Evolutionary conservation across 192 early-diverging fungal genomes (phyloP), one percentile per base, ranked within the genome.

Genomic region (Diversispora eburnea): DNA sequence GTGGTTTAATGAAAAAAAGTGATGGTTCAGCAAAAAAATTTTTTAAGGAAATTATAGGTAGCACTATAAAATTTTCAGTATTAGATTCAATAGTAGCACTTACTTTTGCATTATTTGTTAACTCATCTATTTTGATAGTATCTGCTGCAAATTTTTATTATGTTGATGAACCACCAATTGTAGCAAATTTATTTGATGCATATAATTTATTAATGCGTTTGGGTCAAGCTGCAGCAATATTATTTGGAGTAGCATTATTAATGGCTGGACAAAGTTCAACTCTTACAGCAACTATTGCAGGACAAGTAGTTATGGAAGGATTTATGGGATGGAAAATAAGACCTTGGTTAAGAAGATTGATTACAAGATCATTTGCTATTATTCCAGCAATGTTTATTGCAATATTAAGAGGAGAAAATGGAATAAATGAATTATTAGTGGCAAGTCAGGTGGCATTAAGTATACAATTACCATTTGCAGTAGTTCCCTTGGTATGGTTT

Each of bases 261-360:
- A 83, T 87, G 75, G 83, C 92, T 10, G 93, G 93, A 45, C 92
- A 94, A 78, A 85, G 81, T 15, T 88, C 88, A 13, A 91, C 91
- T 8, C 79, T 95, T 39, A 91, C 93, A 1, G 92, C 90, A 1
- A 95, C 93, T 20, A 76, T 95, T 74, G 91, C 92, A 9, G 93
- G 92, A 15, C 92, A 93, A 77, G 87, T 94, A 49, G 82, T 93
- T 43, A 94, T 93, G 90, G 84, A 87, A 39, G 92, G 92, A 10
- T 94, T 93, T 75, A 75, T 92, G 57, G 90, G 85, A 8, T 67
- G 80, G 47, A 77, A 84, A 54, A 56, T 86, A 15, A 79, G 80
- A 2, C 90, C 93, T 6, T 92, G 90, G 89, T 60, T 89, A 2
- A 85, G 92, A 39, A 77, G 91, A 41, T 76, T 94, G 17, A 58